Evolutionary conservation across 257 asterid genomes (phyloP).

Genomic region (Nicotiana attenuata): DNA sequence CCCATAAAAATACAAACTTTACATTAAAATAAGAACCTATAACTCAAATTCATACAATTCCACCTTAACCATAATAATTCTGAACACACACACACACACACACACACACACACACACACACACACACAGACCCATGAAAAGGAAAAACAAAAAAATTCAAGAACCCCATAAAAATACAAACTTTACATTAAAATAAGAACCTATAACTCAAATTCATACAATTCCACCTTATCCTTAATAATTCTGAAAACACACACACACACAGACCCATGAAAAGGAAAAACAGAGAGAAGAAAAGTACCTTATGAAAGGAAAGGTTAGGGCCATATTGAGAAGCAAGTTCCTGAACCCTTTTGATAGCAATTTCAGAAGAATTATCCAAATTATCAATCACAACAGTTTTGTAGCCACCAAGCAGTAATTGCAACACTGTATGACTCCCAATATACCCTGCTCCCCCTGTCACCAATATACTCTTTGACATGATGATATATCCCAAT

Average conservation of each 20-base stretch:
- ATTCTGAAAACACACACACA: too few relatives aligned
- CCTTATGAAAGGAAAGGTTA: conserved; percentile 72
- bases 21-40: background rate
- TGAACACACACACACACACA: too few relatives aligned
- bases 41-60: background rate
- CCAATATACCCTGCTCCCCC: conserved; percentile 78
- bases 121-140: background rate
- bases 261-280: background rate
- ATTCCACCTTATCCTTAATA: too few relatives aligned
- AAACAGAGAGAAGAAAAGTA: conserved; percentile 3
- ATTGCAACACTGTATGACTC: conserved; percentile 79
- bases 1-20: conserved; percentile 11
- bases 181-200: too few relatives aligned
- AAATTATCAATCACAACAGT: conserved; percentile 78
- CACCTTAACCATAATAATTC: background rate
- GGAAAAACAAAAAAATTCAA: too few relatives aligned
- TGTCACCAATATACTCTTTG: conserved; percentile 46
- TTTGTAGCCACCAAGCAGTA: conserved; percentile 66
- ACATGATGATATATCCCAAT: background rate
- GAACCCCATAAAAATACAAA: too few relatives aligned
- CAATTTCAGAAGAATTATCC: conserved; percentile 75
- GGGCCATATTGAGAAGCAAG: conserved; percentile 65
- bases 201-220: too few relatives aligned
- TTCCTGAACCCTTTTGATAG: conserved; percentile 58
- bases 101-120: too few relatives aligned